Conservation (phyloP, 2,329 filamentous ascomycete genomes). For the Cordyceps militaris region DNA sequence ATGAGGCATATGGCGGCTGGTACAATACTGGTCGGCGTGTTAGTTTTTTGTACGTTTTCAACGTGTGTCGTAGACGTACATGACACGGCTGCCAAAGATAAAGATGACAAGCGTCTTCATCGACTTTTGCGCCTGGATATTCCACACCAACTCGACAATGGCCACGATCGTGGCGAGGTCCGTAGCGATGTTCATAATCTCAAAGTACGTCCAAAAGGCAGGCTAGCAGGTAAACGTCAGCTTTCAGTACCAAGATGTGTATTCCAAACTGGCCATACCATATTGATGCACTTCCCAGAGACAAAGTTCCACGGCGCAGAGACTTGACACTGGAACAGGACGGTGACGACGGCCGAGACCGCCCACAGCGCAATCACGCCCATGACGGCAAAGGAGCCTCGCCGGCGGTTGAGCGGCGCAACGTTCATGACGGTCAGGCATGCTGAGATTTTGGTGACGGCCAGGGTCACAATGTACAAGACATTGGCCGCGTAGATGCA, state of each 20-base stretch:
- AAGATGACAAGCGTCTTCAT: slow-evolving; percentile 2
- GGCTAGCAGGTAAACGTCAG: background rate
- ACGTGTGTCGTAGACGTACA: background rate
- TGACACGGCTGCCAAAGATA: slow-evolving; percentile 21
- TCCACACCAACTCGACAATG: background rate
- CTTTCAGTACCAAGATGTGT: no score
- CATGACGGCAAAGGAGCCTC: slow-evolving; percentile 1
- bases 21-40: background rate
- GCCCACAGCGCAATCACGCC: background rate
- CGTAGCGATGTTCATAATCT: background rate
- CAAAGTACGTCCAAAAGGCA: slow-evolving; percentile 6
- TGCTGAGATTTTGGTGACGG: slow-evolving; percentile 2
- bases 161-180: background rate
- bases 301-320: slow-evolving; percentile 1
- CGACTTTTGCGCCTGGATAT: slow-evolving; percentile 1
- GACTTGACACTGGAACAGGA: slow-evolving; percentile 4
- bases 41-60: background rate
- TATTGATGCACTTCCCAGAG: background rate
- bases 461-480: background rate
- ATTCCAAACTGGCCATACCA: background rate
- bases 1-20: slow-evolving; percentile 6
- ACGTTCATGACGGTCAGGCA: slow-evolving; percentile 6
- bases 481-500: slow-evolving; percentile 6
- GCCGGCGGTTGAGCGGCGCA: slow-evolving; percentile 2
- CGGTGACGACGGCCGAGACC: background rate